phyloP scores from a whole-genome alignment of 768 basidiomycete species.

The Hygrocybe coccinea region DNA sequence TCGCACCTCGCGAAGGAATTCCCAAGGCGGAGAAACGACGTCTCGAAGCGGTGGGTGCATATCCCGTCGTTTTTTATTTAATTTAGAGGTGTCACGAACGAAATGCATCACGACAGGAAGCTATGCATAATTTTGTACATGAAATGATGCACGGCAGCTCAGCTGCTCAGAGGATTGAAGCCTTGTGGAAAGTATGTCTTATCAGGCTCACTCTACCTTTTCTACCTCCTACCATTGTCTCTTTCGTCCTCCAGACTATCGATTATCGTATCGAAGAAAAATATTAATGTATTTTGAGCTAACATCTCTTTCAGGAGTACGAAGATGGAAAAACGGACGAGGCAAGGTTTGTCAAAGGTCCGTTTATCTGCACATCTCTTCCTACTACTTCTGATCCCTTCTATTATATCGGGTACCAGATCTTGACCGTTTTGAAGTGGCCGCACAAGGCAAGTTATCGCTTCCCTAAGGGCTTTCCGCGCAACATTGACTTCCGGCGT shows the following conservation, averaged over 20 bases:
- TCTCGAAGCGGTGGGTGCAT: conserved; percentile 57
- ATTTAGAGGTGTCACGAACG: neutral
- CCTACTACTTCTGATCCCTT: neutral
- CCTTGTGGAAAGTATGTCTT: conserved; percentile 59
- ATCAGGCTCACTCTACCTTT: neutral
- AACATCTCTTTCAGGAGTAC: conserved; percentile 58
- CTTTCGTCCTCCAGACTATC: no score
- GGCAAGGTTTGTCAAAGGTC: conserved; percentile 84
- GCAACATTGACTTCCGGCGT: neutral
- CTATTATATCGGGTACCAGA: conserved; percentile 41
- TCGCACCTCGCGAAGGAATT: conserved; percentile 85
- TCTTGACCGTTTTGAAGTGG: conserved; percentile 85
- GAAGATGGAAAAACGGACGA: conserved; percentile 69
- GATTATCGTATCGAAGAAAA: no score
- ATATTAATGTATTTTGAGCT: no score
- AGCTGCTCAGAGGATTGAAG: conserved; percentile 60
- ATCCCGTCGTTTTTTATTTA: neutral
- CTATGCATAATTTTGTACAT: conserved; percentile 85
- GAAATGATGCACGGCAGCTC: conserved; percentile 82
- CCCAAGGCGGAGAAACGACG: conserved; percentile 72
- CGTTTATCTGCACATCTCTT: neutral
- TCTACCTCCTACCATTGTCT: no score
- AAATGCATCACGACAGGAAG: conserved; percentile 46
- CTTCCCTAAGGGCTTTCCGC: neutral
- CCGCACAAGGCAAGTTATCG: conserved; percentile 57